A percentile compares a stretch with the other conserved stretches of the same genome.
These are phyloP conservation scores for Penicillium sp. DNA, from an alignment of 2,329 filamentous ascomycete genomes.

Conservation along the genomic window DNA sequence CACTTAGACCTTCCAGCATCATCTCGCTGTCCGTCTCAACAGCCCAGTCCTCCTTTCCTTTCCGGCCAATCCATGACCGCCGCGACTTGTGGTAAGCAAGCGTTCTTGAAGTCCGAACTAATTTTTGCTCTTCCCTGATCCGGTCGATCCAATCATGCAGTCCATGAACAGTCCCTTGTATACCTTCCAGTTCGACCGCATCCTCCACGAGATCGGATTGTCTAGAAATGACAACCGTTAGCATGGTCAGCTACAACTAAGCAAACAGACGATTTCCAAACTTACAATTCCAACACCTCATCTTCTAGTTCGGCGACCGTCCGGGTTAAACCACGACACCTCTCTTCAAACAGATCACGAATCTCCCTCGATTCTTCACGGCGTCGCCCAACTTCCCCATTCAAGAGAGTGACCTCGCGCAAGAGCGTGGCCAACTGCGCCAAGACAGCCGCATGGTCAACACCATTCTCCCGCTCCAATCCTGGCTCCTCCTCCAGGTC, in stretches of 20 bases:
- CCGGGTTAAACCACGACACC: constrained; percentile 63
- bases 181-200: constrained; percentile 43
- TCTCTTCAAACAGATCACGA: constrained; percentile 64
- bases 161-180: constrained; percentile 45
- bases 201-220: constrained; percentile 41
- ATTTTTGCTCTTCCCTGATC: constrained; percentile 35
- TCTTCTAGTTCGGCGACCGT: constrained; percentile 66
- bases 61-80: constrained; percentile 29
- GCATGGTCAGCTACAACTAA: background rate
- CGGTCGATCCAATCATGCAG: constrained; percentile 42
- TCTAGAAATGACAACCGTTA: constrained; percentile 23
- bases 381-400: constrained; percentile 34
- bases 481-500: background rate
- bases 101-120: constrained; percentile 10
- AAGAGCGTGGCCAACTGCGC: constrained; percentile 34
- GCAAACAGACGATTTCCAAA: background rate
- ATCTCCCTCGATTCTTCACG: constrained; percentile 59
- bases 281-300: constrained; percentile 64
- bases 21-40: constrained; percentile 36
- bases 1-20: constrained; percentile 47
- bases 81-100: constrained; percentile 22
- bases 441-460: constrained; percentile 18
- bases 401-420: constrained; percentile 34
- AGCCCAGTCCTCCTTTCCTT: constrained; percentile 19
- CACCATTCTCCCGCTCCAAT: constrained; percentile 7